Evolutionary conservation across 2,329 filamentous ascomycete species (phyloP), one percentile per base, ranked within the genome.

Genomic region (Fusarium dlaminii): DNA sequence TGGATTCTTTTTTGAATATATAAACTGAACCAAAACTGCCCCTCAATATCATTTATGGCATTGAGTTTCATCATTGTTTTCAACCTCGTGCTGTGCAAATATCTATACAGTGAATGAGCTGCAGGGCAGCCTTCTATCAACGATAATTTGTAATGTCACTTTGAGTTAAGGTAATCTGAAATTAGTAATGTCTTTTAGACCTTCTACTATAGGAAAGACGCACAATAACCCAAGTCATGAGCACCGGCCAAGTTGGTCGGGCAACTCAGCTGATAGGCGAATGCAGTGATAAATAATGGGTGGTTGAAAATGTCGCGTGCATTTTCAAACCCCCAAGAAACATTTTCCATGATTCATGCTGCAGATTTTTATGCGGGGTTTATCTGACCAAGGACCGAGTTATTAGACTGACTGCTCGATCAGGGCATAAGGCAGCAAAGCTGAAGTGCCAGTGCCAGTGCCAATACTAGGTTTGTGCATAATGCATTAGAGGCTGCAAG

Each of bases 391-490:
- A 30, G 20, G 24, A 29, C 55, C 55, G 2, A 42, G 55, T 29
- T 58, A 27, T 20, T 29, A 56, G 51, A 32, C 20, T 29, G 11
- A n/a, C 63, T 54, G 22, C 63, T 65, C 17, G n/a, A 30, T 22
- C 40, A 66, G 39, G 59, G 32, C 59, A 46, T 10, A 71, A 68
- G 15, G 57, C 77, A n/a, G 24, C 36, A 59, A 12, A 29, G 46
- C 63, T 46, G 57, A 51, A 34, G n/a, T 32, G 46, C 22, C 45
- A 30, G 22, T 17, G 42, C 17, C 42, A 30, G 14, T 29, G 48
- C 49, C 49, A 34, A 27, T 64, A 14, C 62, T 14, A 40, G 46
- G 46, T 29, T 45, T 45, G 36, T 48, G 62, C 62, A 64, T 64
- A 51, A 42, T 63, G 58, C 57, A 60, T 60, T 54, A 60, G 34